Conservation (phyloP, 176 grass and related monocot species). For the Musa itinerans region DNA sequence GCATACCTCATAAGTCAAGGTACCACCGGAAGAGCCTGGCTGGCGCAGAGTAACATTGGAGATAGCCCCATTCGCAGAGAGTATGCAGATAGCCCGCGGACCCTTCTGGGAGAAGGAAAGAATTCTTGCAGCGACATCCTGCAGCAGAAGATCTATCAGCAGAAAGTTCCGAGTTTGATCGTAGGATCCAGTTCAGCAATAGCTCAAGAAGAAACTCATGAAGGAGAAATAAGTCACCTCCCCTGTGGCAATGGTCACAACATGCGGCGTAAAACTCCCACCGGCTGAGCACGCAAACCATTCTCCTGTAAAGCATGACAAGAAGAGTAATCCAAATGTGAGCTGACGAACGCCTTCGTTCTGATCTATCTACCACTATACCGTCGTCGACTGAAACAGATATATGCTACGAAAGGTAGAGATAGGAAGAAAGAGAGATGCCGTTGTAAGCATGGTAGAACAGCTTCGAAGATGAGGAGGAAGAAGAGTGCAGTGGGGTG, state of each 20-base stretch:
- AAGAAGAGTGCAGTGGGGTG: not conserved
- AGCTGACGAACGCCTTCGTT: not conserved
- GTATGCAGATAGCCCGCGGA: slow-evolving; percentile 67
- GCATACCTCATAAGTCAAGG: slow-evolving; percentile 72
- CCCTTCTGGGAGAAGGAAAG: slow-evolving; percentile 90
- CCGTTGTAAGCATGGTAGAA: not conserved
- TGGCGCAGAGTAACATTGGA: slow-evolving; percentile 57
- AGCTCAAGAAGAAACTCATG: not conserved
- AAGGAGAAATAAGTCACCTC: slow-evolving; percentile 38
- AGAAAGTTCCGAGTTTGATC: not conserved
- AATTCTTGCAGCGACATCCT: slow-evolving; percentile 79
- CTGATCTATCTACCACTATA: not conserved
- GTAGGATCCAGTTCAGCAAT: not conserved
- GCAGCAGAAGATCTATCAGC: slow-evolving; percentile 17
- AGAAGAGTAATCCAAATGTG: not conserved
- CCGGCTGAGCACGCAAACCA: slow-evolving; percentile 82
- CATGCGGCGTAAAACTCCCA: slow-evolving; percentile 92
- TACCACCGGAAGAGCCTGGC: slow-evolving; percentile 50
- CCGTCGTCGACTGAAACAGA: not conserved
- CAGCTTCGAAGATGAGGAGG: slow-evolving; percentile 18
- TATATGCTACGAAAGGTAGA: not conserved
- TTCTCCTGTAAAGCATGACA: slow-evolving; percentile 45
- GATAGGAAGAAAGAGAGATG: not conserved
- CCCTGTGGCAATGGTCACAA: slow-evolving; percentile 66
- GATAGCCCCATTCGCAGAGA: slow-evolving; percentile 69